A percentile compares a stretch with the other conserved stretches of the same genome.
phyloP scores from a whole-genome alignment of 1,139 yeast species.

The Eremothecium cymbalariae region DNA sequence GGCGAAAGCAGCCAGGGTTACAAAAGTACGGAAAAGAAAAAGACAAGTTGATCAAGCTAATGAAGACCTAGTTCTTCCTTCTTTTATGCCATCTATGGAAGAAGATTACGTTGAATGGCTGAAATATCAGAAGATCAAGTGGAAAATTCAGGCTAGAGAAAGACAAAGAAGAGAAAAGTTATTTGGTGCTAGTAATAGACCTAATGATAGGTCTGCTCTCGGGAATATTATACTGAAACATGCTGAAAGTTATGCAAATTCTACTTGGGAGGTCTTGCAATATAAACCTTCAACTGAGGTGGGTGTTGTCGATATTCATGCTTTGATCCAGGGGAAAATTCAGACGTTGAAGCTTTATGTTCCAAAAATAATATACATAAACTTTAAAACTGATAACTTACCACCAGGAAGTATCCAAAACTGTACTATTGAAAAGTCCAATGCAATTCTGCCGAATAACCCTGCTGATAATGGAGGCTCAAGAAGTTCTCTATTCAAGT shows the following conservation, averaged over 20 bases:
- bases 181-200: conserved; percentile 58
- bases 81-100: conserved; percentile 60
- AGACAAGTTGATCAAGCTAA: conserved; percentile 30
- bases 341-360: conserved; percentile 68
- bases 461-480: conserved; percentile 31
- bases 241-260: conserved; percentile 67
- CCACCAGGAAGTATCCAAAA: conserved; percentile 42
- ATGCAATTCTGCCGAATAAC: conserved; percentile 63
- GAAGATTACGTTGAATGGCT: conserved; percentile 74
- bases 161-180: conserved; percentile 64
- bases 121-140: conserved; percentile 70
- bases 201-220: conserved; percentile 43
- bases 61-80: conserved; percentile 43
- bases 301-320: conserved; percentile 71
- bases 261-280: conserved; percentile 81
- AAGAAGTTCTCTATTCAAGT: conserved; percentile 47
- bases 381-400: conserved; percentile 47
- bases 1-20: conserved; percentile 44
- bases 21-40: conserved; percentile 36
- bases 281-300: conserved; percentile 51
- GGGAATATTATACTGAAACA: conserved; percentile 67
- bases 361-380: conserved; percentile 64
- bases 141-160: conserved; percentile 69
- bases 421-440: conserved; percentile 53
- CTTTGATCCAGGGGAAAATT: conserved; percentile 59